Evolutionary conservation across 495 filamentous ascomycete species (phyloP).

Genomic region (Aspergillus affinis): DNA sequence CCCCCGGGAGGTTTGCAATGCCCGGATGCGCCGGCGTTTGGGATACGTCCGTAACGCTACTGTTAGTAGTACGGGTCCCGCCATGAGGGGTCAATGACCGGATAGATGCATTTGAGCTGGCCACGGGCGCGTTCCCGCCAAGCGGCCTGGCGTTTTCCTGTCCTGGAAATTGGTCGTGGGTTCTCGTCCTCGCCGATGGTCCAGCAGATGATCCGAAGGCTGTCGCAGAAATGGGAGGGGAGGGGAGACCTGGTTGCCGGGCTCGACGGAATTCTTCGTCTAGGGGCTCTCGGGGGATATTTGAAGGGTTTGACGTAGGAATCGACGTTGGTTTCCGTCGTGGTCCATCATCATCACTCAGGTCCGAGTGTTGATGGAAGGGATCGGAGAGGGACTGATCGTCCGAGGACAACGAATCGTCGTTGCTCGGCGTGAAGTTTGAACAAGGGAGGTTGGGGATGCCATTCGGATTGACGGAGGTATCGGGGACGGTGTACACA

Average conservation of each 20-base stretch:
- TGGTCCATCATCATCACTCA: conserved; percentile 2
- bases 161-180: conserved; percentile 5
- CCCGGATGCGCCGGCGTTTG: conserved; percentile 36
- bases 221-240: background rate
- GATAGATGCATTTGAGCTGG: conserved; percentile 8
- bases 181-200: conserved; percentile 13
- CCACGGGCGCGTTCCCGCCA: conserved; percentile 2
- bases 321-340: background rate
- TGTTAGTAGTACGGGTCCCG: conserved; percentile 32
- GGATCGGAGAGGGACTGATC: conserved; percentile 14
- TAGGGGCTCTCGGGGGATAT: conserved; percentile 21
- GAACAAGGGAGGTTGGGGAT: conserved; percentile 4
- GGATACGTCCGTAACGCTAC: conserved; percentile 48
- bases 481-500: conserved; percentile 2
- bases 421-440: conserved; percentile 3
- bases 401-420: conserved; percentile 13
- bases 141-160: conserved; percentile 1
- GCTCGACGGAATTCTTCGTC: conserved; percentile 9
- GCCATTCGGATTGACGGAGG: conserved; percentile 10
- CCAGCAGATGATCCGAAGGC: conserved; percentile 20
- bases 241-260: background rate
- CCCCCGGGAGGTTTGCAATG: conserved; percentile 38
- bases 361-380: conserved; percentile 16
- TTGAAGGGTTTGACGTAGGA: conserved; percentile 13
- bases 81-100: conserved; percentile 13